These are phyloP conservation scores for Penicillium decumbens DNA, from an alignment of 2,329 filamentous ascomycete species.

Conservation along the genomic window DNA sequence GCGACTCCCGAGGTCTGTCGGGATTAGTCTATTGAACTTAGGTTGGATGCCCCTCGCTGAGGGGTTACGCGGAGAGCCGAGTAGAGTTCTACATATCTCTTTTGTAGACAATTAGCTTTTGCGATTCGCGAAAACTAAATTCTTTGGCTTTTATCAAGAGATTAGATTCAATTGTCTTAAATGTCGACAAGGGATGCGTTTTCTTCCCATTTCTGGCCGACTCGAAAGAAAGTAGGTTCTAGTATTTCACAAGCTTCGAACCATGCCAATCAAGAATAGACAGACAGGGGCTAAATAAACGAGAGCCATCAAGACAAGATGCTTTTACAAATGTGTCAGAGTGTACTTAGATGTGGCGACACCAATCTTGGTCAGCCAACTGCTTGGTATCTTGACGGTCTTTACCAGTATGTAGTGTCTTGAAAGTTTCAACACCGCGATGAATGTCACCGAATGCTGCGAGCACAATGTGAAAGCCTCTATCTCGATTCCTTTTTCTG, in stretches of 20 bases:
- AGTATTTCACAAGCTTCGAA: background rate
- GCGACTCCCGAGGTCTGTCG: background rate
- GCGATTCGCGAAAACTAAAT: background rate
- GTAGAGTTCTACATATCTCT: background rate
- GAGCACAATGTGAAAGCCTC: background rate
- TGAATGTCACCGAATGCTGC: background rate
- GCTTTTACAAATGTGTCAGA: background rate
- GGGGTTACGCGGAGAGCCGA: background rate
- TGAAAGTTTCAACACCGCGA: background rate
- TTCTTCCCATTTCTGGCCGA: background rate
- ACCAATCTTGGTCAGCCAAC: background rate
- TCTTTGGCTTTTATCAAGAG: constrained; percentile 17
- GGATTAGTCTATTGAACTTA: background rate
- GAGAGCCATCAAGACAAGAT: background rate
- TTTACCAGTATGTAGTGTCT: background rate
- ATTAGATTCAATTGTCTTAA: background rate
- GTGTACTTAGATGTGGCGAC: background rate
- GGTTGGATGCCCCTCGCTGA: background rate
- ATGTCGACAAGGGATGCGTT: background rate
- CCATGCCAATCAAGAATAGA: background rate
- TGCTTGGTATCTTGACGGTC: constrained; percentile 8
- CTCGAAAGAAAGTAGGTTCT: background rate
- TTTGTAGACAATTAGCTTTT: background rate
- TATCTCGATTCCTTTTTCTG: background rate
- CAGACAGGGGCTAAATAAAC: background rate